phyloP scores from a whole-genome alignment of 352 stramenopile species.

The Globisporangium viniferum region DNA sequence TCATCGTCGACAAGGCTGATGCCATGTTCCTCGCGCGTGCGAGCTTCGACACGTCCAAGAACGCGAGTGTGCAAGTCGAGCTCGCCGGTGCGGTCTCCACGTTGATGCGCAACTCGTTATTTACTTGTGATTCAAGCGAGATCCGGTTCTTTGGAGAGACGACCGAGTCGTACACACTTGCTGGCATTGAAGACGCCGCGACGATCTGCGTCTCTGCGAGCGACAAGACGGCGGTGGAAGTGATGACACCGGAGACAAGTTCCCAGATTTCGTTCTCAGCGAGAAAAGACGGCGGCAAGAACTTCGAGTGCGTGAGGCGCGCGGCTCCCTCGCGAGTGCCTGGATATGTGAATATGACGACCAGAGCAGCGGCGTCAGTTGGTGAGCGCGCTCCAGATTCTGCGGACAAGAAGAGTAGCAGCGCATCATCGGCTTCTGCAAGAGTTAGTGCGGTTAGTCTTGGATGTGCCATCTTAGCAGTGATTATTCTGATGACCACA shows the following conservation, averaged over 20 bases:
- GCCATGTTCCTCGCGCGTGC: neutral
- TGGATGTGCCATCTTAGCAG: neutral
- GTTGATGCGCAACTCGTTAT: neutral
- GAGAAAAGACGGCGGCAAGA: neutral
- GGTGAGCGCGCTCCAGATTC: neutral
- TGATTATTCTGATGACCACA: neutral
- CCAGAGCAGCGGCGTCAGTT: conserved; percentile 3
- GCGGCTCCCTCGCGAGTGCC: neutral
- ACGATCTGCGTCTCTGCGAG: neutral
- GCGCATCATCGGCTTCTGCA: neutral
- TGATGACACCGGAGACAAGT: neutral
- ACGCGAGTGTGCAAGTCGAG: neutral
- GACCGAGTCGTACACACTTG: neutral
- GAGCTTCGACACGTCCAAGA: neutral
- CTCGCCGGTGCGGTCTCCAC: neutral
- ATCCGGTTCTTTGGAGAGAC: neutral
- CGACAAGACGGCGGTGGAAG: neutral
- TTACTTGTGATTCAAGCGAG: neutral
- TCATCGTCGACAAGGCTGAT: neutral
- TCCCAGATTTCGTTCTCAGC: neutral
- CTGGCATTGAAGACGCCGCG: neutral
- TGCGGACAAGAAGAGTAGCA: neutral
- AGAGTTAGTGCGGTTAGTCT: neutral
- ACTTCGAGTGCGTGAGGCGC: neutral
- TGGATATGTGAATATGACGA: neutral